Percentiles rank a stretch among this genome's conserved stretches.
Conservation (phyloP, 176 grass and related monocot species). For the Oryza meridionalis region DNA sequence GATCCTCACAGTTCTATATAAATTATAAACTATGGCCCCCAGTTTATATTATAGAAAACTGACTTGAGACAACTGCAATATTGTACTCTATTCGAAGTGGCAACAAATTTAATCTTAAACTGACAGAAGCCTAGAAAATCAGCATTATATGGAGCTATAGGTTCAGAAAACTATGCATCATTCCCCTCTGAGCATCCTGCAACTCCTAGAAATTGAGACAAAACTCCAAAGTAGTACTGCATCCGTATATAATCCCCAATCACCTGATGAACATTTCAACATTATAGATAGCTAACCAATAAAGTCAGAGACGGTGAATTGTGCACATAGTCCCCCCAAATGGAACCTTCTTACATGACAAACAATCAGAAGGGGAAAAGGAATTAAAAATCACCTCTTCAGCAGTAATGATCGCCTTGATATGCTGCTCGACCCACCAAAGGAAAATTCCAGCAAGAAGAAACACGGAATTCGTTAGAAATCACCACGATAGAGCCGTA, state of each 20-base stretch:
- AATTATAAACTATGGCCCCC: slow-evolving; percentile 1
- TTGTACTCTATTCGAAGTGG: background rate
- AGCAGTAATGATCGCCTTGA: slow-evolving; percentile 97
- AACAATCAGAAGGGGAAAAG: background rate
- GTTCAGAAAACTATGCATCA: background rate
- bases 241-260: slow-evolving; percentile 20
- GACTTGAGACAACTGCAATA: background rate
- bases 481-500: background rate
- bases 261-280: background rate
- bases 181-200: background rate
- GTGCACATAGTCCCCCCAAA: background rate
- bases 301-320: background rate
- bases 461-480: slow-evolving; percentile 39
- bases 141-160: background rate
- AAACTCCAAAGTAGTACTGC: background rate
- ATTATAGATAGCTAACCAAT: background rate
- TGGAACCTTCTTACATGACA: slow-evolving; percentile 16
- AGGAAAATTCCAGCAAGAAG: slow-evolving; percentile 30
- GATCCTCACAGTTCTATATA: slow-evolving; percentile 25
- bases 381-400: slow-evolving; percentile 74
- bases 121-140: background rate
- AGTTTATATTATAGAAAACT: background rate
- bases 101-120: background rate
- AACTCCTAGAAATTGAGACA: background rate
- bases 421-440: slow-evolving; percentile 67